Evolutionary conservation across 2,329 filamentous ascomycete genomes (phyloP).

Genomic region (Fusarium begoniae): DNA sequence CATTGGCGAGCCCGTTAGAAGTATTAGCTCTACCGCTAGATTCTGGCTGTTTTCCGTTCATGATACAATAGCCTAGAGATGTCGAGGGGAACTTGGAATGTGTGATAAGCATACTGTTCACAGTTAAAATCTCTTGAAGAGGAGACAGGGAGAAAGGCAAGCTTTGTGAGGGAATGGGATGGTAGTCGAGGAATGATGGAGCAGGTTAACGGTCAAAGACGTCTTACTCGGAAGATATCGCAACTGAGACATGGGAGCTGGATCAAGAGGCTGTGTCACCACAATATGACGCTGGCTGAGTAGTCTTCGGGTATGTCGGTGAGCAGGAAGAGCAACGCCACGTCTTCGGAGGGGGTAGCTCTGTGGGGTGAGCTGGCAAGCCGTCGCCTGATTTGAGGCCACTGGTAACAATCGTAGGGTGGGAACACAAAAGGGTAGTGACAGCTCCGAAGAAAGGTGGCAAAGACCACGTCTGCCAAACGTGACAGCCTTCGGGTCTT

Average conservation of each 20-base stretch:
- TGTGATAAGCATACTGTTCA: not conserved
- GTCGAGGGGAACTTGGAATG: not conserved
- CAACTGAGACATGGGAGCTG: not conserved
- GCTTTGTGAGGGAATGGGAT: fast-evolving
- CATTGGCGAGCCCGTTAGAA: not conserved
- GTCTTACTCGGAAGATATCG: not conserved
- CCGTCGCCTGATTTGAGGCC: not conserved
- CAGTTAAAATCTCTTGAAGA: not conserved
- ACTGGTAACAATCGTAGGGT: fast-evolving
- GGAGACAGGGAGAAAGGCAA: fast-evolving
- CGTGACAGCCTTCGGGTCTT: no score
- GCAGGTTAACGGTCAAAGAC: fast-evolving
- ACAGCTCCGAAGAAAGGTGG: not conserved
- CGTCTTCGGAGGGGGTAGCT: fast-evolving
- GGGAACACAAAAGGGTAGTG: not conserved
- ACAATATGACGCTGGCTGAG: not conserved
- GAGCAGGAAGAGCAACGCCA: fast-evolving
- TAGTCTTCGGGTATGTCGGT: not conserved
- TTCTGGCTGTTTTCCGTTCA: not conserved
- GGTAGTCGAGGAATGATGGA: no score
- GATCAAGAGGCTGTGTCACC: not conserved
- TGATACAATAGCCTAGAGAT: not conserved
- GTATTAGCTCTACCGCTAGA: fast-evolving
- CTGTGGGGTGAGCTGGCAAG: fast-evolving
- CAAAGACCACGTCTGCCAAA: fast-evolving